These are phyloP conservation scores for Nicotiana tabacum DNA, from an alignment of 257 asterid genomes.

Conservation along the genomic window DNA sequence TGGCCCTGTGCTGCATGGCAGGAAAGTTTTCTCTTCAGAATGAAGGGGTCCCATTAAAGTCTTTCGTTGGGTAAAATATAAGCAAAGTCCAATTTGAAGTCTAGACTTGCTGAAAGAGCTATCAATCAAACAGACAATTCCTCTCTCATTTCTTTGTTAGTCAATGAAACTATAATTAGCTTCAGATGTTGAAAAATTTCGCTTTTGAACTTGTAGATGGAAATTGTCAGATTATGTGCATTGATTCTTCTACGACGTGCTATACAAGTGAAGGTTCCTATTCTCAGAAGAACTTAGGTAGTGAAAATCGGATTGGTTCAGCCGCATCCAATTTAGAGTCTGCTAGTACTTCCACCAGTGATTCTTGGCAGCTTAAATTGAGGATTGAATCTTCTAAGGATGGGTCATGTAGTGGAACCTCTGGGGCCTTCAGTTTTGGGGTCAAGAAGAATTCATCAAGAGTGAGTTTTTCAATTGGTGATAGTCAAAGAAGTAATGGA, in stretches of 20 bases:
- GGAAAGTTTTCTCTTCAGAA: not conserved
- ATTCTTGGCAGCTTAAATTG: constrained; percentile 47
- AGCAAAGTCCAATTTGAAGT: not conserved
- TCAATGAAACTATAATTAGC: not conserved
- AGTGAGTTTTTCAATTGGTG: constrained; percentile 22
- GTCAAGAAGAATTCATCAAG: constrained; percentile 25
- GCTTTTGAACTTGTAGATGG: constrained; percentile 23
- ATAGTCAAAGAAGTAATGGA: constrained; percentile 20
- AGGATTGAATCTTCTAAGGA: constrained; percentile 49
- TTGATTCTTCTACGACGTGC: constrained; percentile 31
- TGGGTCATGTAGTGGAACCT: constrained; percentile 55
- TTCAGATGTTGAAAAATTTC: constrained; percentile 2
- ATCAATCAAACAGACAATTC: not conserved
- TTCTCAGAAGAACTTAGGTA: constrained; percentile 34
- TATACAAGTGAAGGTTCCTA: constrained; percentile 32
- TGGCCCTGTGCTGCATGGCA: not conserved
- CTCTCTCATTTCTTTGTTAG: not conserved
- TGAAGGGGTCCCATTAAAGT: not conserved
- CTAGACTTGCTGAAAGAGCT: constrained; percentile 1
- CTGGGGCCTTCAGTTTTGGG: constrained; percentile 22
- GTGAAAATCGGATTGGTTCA: constrained; percentile 27
- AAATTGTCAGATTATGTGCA: constrained; percentile 18
- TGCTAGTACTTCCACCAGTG: constrained; percentile 23
- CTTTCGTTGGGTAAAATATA: not conserved
- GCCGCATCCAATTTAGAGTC: constrained; percentile 32